Evolutionary conservation across 441 rosid species (phyloP), one percentile per base, ranked within the genome.

Genomic region (Erodium moschatum): DNA sequence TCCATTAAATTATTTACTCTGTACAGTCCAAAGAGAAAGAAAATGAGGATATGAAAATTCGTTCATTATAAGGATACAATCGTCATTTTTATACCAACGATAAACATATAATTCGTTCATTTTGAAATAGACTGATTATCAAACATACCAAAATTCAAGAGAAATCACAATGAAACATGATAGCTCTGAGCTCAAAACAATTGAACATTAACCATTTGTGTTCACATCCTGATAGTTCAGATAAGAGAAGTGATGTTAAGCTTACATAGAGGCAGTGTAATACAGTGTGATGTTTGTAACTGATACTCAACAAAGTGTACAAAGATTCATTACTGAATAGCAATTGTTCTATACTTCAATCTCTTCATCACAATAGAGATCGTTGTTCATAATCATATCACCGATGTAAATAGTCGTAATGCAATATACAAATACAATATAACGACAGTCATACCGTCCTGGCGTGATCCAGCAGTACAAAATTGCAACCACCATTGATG

Each of bases 401-500:
- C 12, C 52, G 15, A 46, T 46, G 16, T 3, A 46, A 12, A 46
- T 46, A 46, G 50, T 10, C 5, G 4, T 13, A 2, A 46, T 46
- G 3, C 52, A 46, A 46, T 46, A 46, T 46, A 46, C 52, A 46
- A 11, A 46, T 46, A 46, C 52, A 46, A 13, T 13, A 46, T 46
- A 42, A 42, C 48, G 10, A 42, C 48, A 42, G 0, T 46, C 15
- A 11, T 11, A 46, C 5, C 52, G 15, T 46, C n/a, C 52, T 11
- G 15, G 52, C 16, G 15, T 12, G 52, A 46, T 46, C 52, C 52
- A 13, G 48, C 48, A 42, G 48, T 42, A 42, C 48, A 42, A 46
- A 46, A 46, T 46, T 46, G 52, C 52, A 46, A 11, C 52, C 62
- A 56, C 62, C 24, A 56, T 56, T 56, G 62, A 56, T 8, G 24